Evolutionary conservation across 1,284 basidiomycete genomes (phyloP), one percentile per base, ranked within the genome.

Genomic region (Boletus holoroseus): DNA sequence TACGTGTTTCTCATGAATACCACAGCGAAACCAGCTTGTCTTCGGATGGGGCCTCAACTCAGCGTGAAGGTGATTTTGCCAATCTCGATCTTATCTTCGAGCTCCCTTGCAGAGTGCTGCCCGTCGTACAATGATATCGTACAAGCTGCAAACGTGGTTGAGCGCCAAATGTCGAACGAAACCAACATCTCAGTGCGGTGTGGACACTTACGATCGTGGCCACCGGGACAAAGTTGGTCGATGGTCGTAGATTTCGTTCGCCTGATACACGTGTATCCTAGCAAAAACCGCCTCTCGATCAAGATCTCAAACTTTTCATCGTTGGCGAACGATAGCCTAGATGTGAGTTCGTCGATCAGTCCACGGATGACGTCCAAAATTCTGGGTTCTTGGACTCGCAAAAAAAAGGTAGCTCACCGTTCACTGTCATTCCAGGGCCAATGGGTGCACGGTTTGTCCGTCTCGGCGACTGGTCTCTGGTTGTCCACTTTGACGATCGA

Each of bases 11-110:
- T 37, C 30, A 20, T 4, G 11, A 34, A 11, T 37, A 12, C 15
- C 8, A 27, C 28, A 20, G 15, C 31, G n/a, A 36, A 26, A 26
- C 48, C 5, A 15, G 5, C 13, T 34, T 26, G 26, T 20, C 16
- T 30, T 30, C 7, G 13, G 3, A 31, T n/a, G 20, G 13, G 32
- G 16, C 32, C 20, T 30, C 27, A 11, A 27, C 20, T 37, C 11
- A 60, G 47, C 32, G 51, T 30, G 35, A 62, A 66, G 6, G 40
- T 63, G 41, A 62, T 60, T 36, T 60, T 44, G 31, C 63, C 60
- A 20, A 62, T 60, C 30, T 40, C 51, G 8, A 62, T 41, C 44
- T 35, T 37, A 7, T 55, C 50, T 1, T 63, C 61, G 20, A 43
- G 34, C 16, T 39, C 12, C 13, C 57, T 54, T 7, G 24, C 9